Base-by-base conservation (phyloP, 2,329 filamentous ascomycete species). In the Pseudocercospora macadamiae region DNA sequence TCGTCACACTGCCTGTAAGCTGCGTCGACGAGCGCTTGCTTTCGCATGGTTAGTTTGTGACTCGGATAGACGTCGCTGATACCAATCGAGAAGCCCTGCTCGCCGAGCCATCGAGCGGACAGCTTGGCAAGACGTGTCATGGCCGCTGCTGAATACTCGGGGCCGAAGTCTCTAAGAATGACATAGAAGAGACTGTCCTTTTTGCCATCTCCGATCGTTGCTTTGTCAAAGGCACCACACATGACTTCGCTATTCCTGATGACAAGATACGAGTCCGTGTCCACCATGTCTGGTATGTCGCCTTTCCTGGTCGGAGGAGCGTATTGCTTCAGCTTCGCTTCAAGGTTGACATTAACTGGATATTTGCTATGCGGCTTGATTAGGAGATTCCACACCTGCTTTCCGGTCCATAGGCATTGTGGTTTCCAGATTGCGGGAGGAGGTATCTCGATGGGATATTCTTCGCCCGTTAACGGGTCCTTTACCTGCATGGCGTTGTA, bases 151-250 rank as follows among this genome's bases (percentile, higher is more conserved):
- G 95, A 92, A 57, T 90, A 88, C 55, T 96, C 89, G 1, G 93
- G 90, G 0, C 95, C 95, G 68, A 90, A 99, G 78, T 99, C 95
- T 80, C 95, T 86, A 67, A 97, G 85, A 71, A 99, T 93, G 57
- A 97, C 89, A 71, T 97, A 99, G 72, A 97, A 99, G 18, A 99
- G 88, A 0, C 93, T 97, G 73, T 96, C 93, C 73, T 99, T 99
- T 80, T 97, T 97, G 68, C 95, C 95, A 4, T 91, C 87, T 67
- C 95, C 95, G n/a, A 99, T 91, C 0, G 93, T 97, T 1, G 91
- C 90, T 77, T 99, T 99, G 79, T 99, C 95, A 92, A 97, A 97
- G 60, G 89, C 85, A 61, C 95, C 95, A 71, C 93, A 97, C 90
- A 99, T 96, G 62, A 97, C 87, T 73, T 97, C 93, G 0, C 93